Percentiles rank a stretch among this genome's conserved stretches.
Evolutionary conservation across 345 rosid species (phyloP).

Genomic region (Orychophragmus violaceus): DNA sequence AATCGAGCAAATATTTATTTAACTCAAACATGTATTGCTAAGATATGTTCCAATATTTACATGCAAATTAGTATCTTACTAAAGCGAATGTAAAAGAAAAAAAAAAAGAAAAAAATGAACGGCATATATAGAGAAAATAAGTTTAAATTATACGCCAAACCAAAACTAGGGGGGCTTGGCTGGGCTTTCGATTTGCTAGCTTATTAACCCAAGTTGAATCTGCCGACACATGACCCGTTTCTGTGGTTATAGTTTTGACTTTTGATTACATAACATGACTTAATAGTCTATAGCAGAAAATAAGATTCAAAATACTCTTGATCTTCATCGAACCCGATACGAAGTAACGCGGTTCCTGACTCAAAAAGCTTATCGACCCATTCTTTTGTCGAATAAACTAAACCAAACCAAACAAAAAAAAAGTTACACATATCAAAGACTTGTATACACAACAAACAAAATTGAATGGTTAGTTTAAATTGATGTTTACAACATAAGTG

Average conservation of each 20-base stretch:
- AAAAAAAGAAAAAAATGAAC: too few relatives aligned
- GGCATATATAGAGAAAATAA: not conserved
- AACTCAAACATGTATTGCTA: not conserved
- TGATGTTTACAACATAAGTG: not conserved
- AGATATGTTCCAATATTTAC: slow-evolving; percentile 11
- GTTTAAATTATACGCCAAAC: not conserved
- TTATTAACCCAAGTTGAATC: not conserved
- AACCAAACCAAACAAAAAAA: not conserved
- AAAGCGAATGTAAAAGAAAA: too few relatives aligned
- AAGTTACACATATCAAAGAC: not conserved
- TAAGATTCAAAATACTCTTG: slow-evolving; percentile 21
- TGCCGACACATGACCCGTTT: slow-evolving; percentile 12
- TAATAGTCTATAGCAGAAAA: slow-evolving; percentile 19
- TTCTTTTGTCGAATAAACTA: slow-evolving; percentile 7
- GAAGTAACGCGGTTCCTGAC: slow-evolving; percentile 3
- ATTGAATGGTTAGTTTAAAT: not conserved
- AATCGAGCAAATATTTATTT: not conserved
- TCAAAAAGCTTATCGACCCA: slow-evolving; percentile 13
- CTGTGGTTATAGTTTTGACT: not conserved
- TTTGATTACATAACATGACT: not conserved
- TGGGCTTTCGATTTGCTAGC: slow-evolving; percentile 17
- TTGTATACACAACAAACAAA: not conserved
- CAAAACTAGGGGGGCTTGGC: not conserved
- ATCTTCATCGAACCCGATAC: slow-evolving; percentile 15
- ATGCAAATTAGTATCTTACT: not conserved